Evolutionary conservation across 1,284 basidiomycete species (phyloP).

Genomic region (Boletus calvinii): DNA sequence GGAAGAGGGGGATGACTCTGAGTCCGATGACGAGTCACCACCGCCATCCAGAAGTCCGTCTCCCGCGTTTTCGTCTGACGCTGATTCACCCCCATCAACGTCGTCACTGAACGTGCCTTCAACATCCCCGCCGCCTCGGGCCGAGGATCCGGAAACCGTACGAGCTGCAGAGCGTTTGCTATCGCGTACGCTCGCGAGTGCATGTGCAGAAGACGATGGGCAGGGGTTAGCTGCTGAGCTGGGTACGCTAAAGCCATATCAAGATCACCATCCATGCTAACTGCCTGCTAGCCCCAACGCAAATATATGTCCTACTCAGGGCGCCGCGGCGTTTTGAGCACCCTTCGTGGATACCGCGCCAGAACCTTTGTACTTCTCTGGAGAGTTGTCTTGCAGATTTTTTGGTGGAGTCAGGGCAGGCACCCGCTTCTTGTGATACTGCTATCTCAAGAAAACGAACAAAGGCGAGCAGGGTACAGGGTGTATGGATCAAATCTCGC

Average conservation of each 20-base stretch:
- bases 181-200: conserved; percentile 57
- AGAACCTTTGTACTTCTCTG: conserved; percentile 49
- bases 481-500: conserved; percentile 53
- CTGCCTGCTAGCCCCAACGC: conserved; percentile 54
- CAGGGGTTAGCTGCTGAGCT: conserved; percentile 59
- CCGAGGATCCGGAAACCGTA: conserved; percentile 49
- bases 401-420: conserved; percentile 29
- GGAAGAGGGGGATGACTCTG: conserved; percentile 22
- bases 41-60: conserved; percentile 29
- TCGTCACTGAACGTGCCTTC: background rate
- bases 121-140: conserved; percentile 19
- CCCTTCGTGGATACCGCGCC: conserved; percentile 72
- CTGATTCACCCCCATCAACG: conserved; percentile 8
- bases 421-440: background rate
- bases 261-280: conserved; percentile 2
- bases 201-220: conserved; percentile 53
- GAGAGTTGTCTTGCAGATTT: conserved; percentile 42
- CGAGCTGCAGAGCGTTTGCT: conserved; percentile 58
- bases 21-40: conserved; percentile 22
- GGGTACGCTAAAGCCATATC: conserved; percentile 38
- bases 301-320: conserved; percentile 66
- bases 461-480: conserved; percentile 48
- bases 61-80: conserved; percentile 16
- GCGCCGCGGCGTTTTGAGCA: conserved; percentile 70
- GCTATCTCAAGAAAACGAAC: conserved; percentile 22